Evolutionary conservation across 2,329 filamentous ascomycete genomes (phyloP), one percentile per base, ranked within the genome.

Genomic region (Colletotrichum sp.): DNA sequence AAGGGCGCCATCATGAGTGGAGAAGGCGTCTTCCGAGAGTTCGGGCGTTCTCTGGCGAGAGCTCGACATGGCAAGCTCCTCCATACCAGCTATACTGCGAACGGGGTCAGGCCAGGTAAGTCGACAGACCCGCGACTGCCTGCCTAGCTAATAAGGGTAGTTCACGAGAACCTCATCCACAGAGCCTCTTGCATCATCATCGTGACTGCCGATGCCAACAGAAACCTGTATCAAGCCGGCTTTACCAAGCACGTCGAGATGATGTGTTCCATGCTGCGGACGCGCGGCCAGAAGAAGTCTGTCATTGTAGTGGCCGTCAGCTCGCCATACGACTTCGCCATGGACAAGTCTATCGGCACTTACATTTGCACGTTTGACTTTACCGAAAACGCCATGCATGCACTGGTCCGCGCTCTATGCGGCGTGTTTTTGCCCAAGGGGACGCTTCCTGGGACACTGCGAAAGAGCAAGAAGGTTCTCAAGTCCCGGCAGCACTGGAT

Each of bases 321-420:
- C 83, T 98, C 96, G 1, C 96, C 96, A 0, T 98, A 98, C 82
- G 96, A 98, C 82, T 98, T 98, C 81, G 95, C 95, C 58, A 95
- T 96, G 90, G 96, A 98, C 79, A 93, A 93, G 76, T 92, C 92
- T 1, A 96, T 98, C 54, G 94, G 94, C 8, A 98, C 96, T 1
- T 98, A 98, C 79, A 90, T 98, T 54, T 98, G 96, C 86, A 98
- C 96, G 0, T 98, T 97, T 82, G 96, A 98, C 84, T 98, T 98
- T 79, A 98, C 96, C 1, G 96, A 98, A 78, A 96, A 94, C 9
- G 95, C 96, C 21, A 91, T 98, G 85, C 92, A 93, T 74, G 94
- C 95, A 2, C 86, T 98, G 6, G 95, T 97, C 21, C 92, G 95
- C 72, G 93, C 95, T 1, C 85, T 98, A 0, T 96, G 96, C 78